phyloP scores from a whole-genome alignment of 2,329 filamentous ascomycete species.

The Lizonia empirigonia region DNA sequence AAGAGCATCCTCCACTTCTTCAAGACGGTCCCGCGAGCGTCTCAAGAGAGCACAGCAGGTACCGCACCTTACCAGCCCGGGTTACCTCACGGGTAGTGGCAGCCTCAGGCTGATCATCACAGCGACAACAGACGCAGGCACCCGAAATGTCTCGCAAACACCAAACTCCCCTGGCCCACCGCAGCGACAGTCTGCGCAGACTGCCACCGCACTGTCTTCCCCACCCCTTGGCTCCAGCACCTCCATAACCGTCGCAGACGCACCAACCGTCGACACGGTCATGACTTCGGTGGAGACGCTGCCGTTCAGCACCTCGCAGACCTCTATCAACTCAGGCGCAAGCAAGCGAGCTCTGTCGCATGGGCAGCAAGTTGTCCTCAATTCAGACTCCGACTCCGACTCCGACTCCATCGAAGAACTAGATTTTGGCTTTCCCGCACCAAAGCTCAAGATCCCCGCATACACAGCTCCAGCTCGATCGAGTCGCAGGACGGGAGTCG shows the following conservation, averaged over 20 bases:
- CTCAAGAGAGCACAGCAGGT: constrained; percentile 3
- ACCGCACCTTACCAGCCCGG: constrained; percentile 4
- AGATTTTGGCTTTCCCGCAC: constrained; percentile 42
- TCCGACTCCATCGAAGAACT: constrained; percentile 59
- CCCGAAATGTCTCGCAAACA: background rate
- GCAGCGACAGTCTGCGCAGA: background rate
- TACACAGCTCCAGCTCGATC: constrained; percentile 17
- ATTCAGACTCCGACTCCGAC: constrained; percentile 73
- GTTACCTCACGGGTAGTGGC: background rate
- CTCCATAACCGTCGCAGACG: constrained; percentile 5
- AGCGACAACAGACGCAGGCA: constrained; percentile 3
- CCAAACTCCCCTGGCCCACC: background rate
- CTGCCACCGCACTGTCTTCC: background rate
- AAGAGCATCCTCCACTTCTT: constrained; percentile 16
- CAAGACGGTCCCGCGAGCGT: constrained; percentile 7
- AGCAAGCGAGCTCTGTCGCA: constrained; percentile 61
- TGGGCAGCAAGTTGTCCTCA: constrained; percentile 59
- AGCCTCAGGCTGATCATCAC: constrained; percentile 3
- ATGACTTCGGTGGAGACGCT: constrained; percentile 6
- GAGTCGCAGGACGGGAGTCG: constrained; percentile 17
- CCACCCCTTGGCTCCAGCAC: background rate
- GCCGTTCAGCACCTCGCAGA: constrained; percentile 26
- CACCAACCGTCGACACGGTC: constrained; percentile 8
- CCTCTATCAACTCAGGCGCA: constrained; percentile 34
- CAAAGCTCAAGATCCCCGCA: constrained; percentile 17